Percentiles rank a stretch among this genome's conserved stretches.
These are phyloP conservation scores for Clathrus columnatus DNA, from an alignment of 768 basidiomycete genomes.

Conservation along the genomic window DNA sequence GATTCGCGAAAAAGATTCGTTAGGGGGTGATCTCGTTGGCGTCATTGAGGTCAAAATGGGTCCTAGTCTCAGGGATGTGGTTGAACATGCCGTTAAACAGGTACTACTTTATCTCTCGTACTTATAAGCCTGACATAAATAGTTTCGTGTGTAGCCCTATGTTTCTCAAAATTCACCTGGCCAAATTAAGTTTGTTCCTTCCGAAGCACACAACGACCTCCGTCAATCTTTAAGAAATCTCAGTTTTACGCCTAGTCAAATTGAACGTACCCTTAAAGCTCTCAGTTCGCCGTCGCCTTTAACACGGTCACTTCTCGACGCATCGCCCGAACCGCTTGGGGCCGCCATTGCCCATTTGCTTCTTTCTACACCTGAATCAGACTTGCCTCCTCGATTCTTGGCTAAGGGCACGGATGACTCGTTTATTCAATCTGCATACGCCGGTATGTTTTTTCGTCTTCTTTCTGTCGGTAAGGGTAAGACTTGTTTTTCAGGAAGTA, in stretches of 20 bases:
- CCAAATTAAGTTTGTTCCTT: slow-evolving; percentile 11
- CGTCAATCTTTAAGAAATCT: neutral
- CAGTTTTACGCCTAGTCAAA: neutral
- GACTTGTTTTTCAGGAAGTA: slow-evolving; percentile 40
- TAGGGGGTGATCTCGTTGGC: slow-evolving; percentile 15
- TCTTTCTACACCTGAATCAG: slow-evolving; percentile 77
- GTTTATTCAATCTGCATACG: slow-evolving; percentile 1
- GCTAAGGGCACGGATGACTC: slow-evolving; percentile 22
- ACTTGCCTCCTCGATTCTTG: slow-evolving; percentile 68
- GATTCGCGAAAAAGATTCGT: slow-evolving; percentile 26
- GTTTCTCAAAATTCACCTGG: slow-evolving; percentile 19
- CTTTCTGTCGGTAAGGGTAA: neutral
- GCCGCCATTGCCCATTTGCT: slow-evolving; percentile 81
- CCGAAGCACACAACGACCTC: neutral
- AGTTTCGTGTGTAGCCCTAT: neutral
- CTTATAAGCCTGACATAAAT: slow-evolving; percentile 6
- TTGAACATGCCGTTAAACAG: slow-evolving; percentile 76
- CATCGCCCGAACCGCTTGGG: slow-evolving; percentile 50
- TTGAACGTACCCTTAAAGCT: slow-evolving; percentile 39
- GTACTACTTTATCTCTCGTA: slow-evolving; percentile 26
- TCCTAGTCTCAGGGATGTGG: slow-evolving; percentile 58
- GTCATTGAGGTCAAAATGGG: slow-evolving; percentile 79
- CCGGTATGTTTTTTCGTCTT: neutral
- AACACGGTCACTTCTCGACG: slow-evolving; percentile 50
- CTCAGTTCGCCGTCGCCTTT: slow-evolving; percentile 49